These are phyloP conservation scores for Elymus sibiricus DNA, from an alignment of 176 grass and related monocot species.

Conservation along the genomic window DNA sequence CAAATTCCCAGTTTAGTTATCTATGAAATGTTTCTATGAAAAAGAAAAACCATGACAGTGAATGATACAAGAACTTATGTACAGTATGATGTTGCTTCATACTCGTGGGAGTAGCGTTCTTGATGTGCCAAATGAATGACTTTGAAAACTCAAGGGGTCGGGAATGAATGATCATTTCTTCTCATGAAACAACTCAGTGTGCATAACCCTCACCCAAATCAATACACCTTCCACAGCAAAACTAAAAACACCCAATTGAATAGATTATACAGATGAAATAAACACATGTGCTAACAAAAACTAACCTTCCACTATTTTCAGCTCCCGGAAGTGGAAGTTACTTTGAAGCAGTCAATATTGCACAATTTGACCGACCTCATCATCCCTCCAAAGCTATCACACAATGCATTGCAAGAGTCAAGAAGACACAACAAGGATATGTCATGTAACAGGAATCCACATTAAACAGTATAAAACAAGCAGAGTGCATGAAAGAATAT, in stretches of 20 bases:
- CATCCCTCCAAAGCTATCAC: slow-evolving; percentile 89
- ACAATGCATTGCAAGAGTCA: slow-evolving; percentile 23
- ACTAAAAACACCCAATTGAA: slow-evolving; percentile 43
- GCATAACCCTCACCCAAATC: background rate
- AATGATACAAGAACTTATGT: slow-evolving; percentile 27
- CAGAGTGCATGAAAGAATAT: slow-evolving; percentile 1
- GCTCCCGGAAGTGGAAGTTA: slow-evolving; percentile 62
- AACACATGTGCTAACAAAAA: slow-evolving; percentile 35
- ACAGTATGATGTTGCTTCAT: slow-evolving; percentile 9
- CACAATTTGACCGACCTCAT: slow-evolving; percentile 84
- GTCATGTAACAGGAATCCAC: slow-evolving; percentile 14
- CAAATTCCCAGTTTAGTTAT: background rate
- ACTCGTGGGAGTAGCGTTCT: background rate
- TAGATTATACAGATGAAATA: slow-evolving; percentile 30
- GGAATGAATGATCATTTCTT: slow-evolving; percentile 32
- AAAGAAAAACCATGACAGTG: background rate
- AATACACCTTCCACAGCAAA: slow-evolving; percentile 25
- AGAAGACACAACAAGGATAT: slow-evolving; percentile 3
- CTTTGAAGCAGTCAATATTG: slow-evolving; percentile 96
- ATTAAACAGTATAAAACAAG: background rate
- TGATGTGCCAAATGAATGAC: slow-evolving; percentile 6
- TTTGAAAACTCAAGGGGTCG: background rate
- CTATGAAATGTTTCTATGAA: background rate
- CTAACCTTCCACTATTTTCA: slow-evolving; percentile 53
- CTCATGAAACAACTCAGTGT: background rate